Evolutionary conservation across 2,329 filamentous ascomycete species (phyloP).

Genomic region (Leptodontidium sp.): DNA sequence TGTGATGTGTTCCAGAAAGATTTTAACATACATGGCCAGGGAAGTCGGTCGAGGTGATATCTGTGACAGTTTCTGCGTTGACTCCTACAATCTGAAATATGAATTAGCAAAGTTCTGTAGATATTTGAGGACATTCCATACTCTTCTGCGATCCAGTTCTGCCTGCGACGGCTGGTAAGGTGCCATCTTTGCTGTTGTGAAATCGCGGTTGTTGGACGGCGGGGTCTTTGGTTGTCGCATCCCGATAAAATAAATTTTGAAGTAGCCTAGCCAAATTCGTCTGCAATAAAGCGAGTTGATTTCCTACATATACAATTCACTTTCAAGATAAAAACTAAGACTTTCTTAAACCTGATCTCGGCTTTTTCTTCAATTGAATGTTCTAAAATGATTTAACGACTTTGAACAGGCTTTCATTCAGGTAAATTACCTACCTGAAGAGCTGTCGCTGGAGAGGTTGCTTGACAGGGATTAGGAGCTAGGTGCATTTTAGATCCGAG

Average conservation of each 20-base stretch:
- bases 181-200: slow-evolving; percentile 50
- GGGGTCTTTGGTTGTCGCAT: slow-evolving; percentile 32
- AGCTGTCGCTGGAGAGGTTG: background rate
- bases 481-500: slow-evolving; percentile 20
- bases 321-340: too few relatives aligned
- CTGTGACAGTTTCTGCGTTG: slow-evolving; percentile 87
- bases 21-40: slow-evolving; percentile 59
- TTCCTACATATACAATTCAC: too few relatives aligned
- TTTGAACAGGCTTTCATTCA: too few relatives aligned
- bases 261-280: background rate
- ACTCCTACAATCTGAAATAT: slow-evolving; percentile 78
- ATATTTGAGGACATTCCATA: slow-evolving; percentile 46
- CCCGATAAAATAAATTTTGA: slow-evolving; percentile 19
- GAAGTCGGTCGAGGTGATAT: slow-evolving; percentile 90
- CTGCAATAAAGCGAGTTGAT: too few relatives aligned
- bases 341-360: too few relatives aligned
- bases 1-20: background rate
- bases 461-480: background rate
- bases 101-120: slow-evolving; percentile 1
- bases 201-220: slow-evolving; percentile 20
- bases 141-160: slow-evolving; percentile 69
- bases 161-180: slow-evolving; percentile 58
- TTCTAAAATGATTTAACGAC: too few relatives aligned
- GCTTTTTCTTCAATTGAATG: too few relatives aligned
- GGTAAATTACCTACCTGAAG: too few relatives aligned